A percentile compares a stretch with the other conserved stretches of the same genome.
Conservation (phyloP, 805 yeast genomes). For the Crinitomyces ghanaensis region DNA sequence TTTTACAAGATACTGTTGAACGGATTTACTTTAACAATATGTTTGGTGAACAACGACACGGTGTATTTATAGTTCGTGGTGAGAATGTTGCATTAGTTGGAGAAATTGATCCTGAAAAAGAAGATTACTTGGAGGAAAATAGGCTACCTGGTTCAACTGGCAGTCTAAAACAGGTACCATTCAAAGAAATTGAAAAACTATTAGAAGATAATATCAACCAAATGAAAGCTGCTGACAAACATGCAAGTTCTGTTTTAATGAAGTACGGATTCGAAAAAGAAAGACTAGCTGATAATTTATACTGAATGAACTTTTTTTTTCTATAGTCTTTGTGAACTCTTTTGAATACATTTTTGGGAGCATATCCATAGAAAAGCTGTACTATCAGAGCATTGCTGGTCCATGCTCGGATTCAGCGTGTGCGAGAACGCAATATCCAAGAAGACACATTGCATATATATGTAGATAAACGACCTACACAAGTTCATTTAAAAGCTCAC, state of each 20-base stretch:
- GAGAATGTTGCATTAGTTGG: slow-evolving; percentile 93
- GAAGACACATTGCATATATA: too few species aligned
- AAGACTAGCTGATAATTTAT: slow-evolving; percentile 12
- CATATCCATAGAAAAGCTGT: too few species aligned
- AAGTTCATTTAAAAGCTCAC: too few species aligned
- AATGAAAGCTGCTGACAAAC: slow-evolving; percentile 10
- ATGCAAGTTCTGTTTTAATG: slow-evolving; percentile 6
- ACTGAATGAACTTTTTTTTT: slow-evolving; percentile 5
- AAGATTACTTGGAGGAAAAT: slow-evolving; percentile 37
- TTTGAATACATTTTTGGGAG: too few species aligned
- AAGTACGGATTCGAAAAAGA: slow-evolving; percentile 11
- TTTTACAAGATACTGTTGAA: slow-evolving; percentile 82
- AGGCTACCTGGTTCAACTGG: slow-evolving; percentile 34
- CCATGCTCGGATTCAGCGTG: too few species aligned
- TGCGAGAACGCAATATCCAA: too few species aligned
- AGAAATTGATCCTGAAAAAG: slow-evolving; percentile 80
- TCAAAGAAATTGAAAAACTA: slow-evolving; percentile 45
- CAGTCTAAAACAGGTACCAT: slow-evolving; percentile 46
- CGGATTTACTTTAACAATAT: slow-evolving; percentile 45
- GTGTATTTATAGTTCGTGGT: slow-evolving; percentile 84
- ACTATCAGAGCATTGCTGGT: too few species aligned
- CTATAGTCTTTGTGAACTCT: neutral
- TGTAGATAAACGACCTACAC: too few species aligned
- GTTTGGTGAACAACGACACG: slow-evolving; percentile 69
- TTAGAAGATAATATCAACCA: slow-evolving; percentile 13